Evolutionary conservation across 139 green algal species (phyloP).

Genomic region (Chlamydomonas sp.): DNA sequence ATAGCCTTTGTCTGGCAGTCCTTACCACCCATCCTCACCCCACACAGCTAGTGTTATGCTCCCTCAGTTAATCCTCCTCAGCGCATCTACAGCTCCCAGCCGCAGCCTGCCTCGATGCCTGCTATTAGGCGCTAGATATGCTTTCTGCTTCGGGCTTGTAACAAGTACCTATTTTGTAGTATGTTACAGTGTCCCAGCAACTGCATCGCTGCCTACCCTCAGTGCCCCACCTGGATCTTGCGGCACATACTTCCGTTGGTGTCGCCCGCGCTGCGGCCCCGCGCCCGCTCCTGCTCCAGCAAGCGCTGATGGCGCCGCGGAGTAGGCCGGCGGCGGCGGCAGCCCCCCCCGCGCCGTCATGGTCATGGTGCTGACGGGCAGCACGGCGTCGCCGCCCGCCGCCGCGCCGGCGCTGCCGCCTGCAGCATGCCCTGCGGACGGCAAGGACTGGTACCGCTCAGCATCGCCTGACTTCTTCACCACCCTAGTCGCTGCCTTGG

Average conservation of each 20-base stretch:
- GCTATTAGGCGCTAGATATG: too few species aligned
- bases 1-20: too few species aligned
- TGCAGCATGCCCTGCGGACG: neutral
- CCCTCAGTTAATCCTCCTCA: too few species aligned
- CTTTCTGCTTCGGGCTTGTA: too few species aligned
- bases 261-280: neutral
- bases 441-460: conserved; percentile 13
- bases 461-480: neutral
- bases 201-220: too few species aligned
- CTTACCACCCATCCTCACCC: too few species aligned
- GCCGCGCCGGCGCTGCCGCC: neutral
- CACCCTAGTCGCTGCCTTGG: neutral
- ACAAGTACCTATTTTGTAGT: too few species aligned
- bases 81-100: too few species aligned
- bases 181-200: too few species aligned
- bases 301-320: neutral
- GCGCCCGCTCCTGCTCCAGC: too few species aligned
- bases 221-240: neutral
- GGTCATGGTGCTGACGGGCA: neutral
- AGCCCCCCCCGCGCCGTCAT: neutral
- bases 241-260: neutral
- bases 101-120: too few species aligned
- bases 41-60: too few species aligned
- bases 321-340: neutral
- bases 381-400: neutral